A percentile compares a stretch with the other conserved stretches of the same genome.
Conservation (phyloP, 441 rosid genomes). For the Jatropha multifida region DNA sequence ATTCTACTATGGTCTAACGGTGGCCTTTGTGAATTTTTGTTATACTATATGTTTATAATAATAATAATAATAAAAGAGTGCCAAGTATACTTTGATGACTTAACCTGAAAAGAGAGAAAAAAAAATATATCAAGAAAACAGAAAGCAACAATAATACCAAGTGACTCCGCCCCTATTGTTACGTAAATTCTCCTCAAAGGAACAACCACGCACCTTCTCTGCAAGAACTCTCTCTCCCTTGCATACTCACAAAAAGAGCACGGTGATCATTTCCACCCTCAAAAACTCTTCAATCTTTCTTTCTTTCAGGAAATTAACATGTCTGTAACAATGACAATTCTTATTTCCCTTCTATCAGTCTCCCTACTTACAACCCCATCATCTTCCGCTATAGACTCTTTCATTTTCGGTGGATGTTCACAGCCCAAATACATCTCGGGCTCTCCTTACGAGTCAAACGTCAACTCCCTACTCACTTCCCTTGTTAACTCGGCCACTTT, state of each 20-base stretch:
- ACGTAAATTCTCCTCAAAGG: slow-evolving; percentile 58
- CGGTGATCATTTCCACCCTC: not conserved
- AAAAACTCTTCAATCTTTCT: slow-evolving; percentile 8
- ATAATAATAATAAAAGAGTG: no score
- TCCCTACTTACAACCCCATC: slow-evolving; percentile 21
- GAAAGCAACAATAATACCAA: slow-evolving; percentile 4
- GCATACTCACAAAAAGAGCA: not conserved
- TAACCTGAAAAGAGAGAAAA: not conserved
- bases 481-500: slow-evolving; percentile 89
- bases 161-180: slow-evolving; percentile 32
- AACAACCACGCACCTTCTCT: slow-evolving; percentile 23
- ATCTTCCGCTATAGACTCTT: slow-evolving; percentile 39
- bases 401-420: slow-evolving; percentile 74
- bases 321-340: slow-evolving; percentile 32
- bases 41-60: no score
- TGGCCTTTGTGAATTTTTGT: no score
- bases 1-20: no score
- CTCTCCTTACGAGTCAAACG: slow-evolving; percentile 75
- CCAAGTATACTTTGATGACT: no score
- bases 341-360: slow-evolving; percentile 8
- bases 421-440: slow-evolving; percentile 49
- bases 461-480: slow-evolving; percentile 82
- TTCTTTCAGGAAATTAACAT: slow-evolving; percentile 15
- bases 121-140: not conserved
- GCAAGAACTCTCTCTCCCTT: slow-evolving; percentile 5